phyloP scores from a whole-genome alignment of 306 rosid genomes.

The Castanea sativa region DNA sequence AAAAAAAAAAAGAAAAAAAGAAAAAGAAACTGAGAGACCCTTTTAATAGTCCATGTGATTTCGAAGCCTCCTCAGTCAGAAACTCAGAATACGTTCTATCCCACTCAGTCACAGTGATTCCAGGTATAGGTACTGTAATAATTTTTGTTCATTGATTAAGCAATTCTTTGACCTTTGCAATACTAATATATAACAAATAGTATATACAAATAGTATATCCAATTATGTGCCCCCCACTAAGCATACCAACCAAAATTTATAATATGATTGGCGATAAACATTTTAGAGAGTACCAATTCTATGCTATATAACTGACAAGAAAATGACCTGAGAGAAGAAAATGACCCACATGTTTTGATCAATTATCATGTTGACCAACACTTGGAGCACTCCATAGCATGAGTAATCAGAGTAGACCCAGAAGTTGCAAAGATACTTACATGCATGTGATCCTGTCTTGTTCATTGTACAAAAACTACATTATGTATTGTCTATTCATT shows the following conservation, averaged over 20 bases:
- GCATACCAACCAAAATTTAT: constrained; percentile 6
- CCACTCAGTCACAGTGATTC: no score
- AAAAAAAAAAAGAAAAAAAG: no score
- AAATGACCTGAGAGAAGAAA: not conserved
- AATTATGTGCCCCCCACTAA: constrained; percentile 21
- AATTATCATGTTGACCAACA: not conserved
- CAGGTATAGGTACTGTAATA: no score
- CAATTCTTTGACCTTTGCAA: not conserved
- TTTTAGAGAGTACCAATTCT: not conserved
- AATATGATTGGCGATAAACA: not conserved
- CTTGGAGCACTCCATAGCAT: not conserved
- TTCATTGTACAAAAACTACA: not conserved
- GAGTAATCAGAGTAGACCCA: no score
- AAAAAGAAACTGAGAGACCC: no score
- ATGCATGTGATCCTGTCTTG: not conserved
- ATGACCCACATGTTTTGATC: not conserved
- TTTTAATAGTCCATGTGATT: no score
- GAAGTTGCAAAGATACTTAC: not conserved
- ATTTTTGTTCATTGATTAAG: not conserved
- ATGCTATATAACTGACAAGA: not conserved
- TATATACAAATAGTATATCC: not conserved
- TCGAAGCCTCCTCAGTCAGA: no score
- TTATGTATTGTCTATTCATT: constrained; percentile 3
- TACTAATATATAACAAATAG: not conserved
- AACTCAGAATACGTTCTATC: no score